Percentiles rank a stretch among this genome's conserved stretches.
Conservation (phyloP, 2,329 filamentous ascomycete species). For the Exophiala alcalophila region DNA sequence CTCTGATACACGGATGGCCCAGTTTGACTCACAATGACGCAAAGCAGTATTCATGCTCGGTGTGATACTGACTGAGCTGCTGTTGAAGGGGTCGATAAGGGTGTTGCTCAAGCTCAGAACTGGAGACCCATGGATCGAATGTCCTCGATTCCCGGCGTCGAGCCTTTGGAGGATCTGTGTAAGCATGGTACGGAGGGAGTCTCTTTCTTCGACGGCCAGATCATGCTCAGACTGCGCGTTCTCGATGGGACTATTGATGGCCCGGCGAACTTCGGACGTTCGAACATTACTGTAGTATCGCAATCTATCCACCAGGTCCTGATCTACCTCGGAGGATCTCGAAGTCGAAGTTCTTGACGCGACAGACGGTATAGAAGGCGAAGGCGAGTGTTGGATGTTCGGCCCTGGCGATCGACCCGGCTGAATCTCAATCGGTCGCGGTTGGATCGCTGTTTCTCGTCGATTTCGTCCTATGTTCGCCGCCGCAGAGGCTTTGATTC, state of each 20-base stretch:
- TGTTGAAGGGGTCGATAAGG: conserved; percentile 14
- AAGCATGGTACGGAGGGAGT: conserved; percentile 12
- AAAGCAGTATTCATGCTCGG: conserved; percentile 16
- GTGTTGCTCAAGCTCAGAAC: conserved; percentile 9
- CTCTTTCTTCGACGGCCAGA: conserved; percentile 4
- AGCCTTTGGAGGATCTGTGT: conserved; percentile 17
- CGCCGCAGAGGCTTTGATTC: conserved; percentile 4
- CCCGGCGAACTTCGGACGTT: conserved; percentile 8
- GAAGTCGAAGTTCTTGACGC: no score
- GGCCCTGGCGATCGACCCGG: no score
- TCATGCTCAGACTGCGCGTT: conserved; percentile 3
- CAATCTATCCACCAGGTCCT: conserved; percentile 8
- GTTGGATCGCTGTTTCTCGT: conserved; percentile 12
- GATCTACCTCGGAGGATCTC: conserved; percentile 1
- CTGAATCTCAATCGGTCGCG: conserved; percentile 12
- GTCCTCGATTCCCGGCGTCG: conserved; percentile 11
- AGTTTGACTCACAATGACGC: conserved; percentile 15
- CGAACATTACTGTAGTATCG: conserved; percentile 16
- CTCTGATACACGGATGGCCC: background rate
- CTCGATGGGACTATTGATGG: conserved; percentile 9
- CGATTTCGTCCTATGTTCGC: conserved; percentile 16
- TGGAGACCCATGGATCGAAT: conserved; percentile 4
- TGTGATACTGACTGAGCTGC: conserved; percentile 15
- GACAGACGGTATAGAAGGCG: no score
- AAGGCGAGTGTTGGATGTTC: no score